Evolutionary conservation across 495 filamentous ascomycete species (phyloP).

Genomic region (Chlorociboria aeruginascens): DNA sequence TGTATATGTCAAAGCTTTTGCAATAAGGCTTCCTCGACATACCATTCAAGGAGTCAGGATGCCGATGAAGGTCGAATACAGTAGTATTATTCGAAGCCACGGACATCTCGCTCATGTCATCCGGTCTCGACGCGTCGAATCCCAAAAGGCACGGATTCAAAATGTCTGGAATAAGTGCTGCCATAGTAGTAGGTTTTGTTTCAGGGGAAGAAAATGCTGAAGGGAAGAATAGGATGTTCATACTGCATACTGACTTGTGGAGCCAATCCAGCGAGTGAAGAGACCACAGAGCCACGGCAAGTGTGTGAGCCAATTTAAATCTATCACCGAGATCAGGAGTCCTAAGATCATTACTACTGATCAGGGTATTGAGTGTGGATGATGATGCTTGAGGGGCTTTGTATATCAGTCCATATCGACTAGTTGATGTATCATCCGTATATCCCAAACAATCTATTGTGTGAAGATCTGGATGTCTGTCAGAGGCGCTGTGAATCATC

Average conservation of each 20-base stretch:
- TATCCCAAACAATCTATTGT: constrained; percentile 28
- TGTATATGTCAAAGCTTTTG: constrained; percentile 43
- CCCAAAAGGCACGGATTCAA: constrained; percentile 21
- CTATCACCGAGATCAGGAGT: constrained; percentile 26
- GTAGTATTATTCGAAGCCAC: constrained; percentile 16
- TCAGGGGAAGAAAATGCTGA: constrained; percentile 10
- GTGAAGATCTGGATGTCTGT: constrained; percentile 26
- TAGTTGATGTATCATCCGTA: constrained; percentile 20
- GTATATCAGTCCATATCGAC: constrained; percentile 24
- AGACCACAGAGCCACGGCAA: constrained; percentile 25
- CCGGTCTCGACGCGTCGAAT: constrained; percentile 26
- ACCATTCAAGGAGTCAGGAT: constrained; percentile 20
- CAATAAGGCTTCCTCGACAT: constrained; percentile 18
- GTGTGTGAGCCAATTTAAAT: constrained; percentile 21
- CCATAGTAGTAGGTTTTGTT: constrained; percentile 9
- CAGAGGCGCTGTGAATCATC: constrained; percentile 24
- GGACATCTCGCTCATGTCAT: constrained; percentile 23
- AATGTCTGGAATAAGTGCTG: constrained; percentile 15
- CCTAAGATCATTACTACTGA: constrained; percentile 17
- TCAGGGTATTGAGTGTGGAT: constrained; percentile 17
- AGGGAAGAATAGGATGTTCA: constrained; percentile 26
- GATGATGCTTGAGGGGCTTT: constrained; percentile 9
- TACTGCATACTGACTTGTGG: constrained; percentile 24
- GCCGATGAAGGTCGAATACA: constrained; percentile 22
- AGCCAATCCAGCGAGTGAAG: constrained; percentile 30